Evolutionary conservation across 139 green algal genomes (phyloP).

Genomic region (Trebouxia sp.): DNA sequence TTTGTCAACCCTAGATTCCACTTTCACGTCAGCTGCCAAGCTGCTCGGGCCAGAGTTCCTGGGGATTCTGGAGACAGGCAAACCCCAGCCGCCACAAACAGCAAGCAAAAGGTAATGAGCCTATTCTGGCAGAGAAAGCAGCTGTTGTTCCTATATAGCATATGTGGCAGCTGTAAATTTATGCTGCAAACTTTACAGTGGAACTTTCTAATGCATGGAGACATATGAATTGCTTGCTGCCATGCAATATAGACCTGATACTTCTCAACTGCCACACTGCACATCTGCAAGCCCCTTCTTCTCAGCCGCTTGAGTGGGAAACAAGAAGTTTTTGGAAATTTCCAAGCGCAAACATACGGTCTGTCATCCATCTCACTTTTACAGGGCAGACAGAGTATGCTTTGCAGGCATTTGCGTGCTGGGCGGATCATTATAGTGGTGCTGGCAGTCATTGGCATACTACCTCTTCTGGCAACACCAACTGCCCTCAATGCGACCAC

Average conservation of each 20-base stretch:
- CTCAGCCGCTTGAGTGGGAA: neutral
- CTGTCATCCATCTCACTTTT: too few relatives aligned
- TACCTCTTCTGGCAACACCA: slow-evolving; percentile 29
- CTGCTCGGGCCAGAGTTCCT: slow-evolving; percentile 39
- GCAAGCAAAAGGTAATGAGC: slow-evolving; percentile 11
- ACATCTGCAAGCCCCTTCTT: neutral
- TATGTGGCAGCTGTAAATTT: too few relatives aligned
- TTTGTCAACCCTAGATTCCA: slow-evolving; percentile 37
- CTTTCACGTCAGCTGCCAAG: slow-evolving; percentile 40
- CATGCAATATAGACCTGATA: too few relatives aligned
- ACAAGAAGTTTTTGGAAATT: neutral
- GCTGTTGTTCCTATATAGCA: too few relatives aligned
- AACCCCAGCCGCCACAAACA: slow-evolving; percentile 24
- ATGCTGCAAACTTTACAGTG: too few relatives aligned
- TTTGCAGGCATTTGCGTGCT: slow-evolving; percentile 32
- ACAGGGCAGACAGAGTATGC: neutral
- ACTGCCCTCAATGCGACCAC: slow-evolving; percentile 39
- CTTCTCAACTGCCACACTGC: neutral
- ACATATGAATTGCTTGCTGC: too few relatives aligned
- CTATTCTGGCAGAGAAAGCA: too few relatives aligned
- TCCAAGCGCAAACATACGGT: too few relatives aligned
- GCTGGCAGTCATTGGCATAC: slow-evolving; percentile 31
- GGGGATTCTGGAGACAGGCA: slow-evolving; percentile 33
- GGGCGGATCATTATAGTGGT: slow-evolving; percentile 33
- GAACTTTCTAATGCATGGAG: too few relatives aligned